A percentile compares a stretch with the other conserved stretches of the same genome.
Conservation (phyloP, 345 rosid genomes). For the Eucalyptus melliodora region DNA sequence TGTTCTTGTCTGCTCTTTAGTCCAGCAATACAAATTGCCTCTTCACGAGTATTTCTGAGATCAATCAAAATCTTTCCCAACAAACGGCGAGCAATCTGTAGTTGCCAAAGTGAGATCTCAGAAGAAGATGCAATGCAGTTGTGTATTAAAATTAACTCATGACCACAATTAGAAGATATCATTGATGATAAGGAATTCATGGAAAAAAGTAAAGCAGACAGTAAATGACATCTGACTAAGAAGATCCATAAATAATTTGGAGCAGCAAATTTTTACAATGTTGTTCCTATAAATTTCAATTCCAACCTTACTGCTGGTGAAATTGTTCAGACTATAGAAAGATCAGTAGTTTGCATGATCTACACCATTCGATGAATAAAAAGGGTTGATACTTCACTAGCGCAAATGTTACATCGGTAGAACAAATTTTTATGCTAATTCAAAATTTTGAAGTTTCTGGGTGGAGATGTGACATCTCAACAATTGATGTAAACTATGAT, state of each 20-base stretch:
- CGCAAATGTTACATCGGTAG: background rate
- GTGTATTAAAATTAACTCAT: background rate
- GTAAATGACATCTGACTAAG: background rate
- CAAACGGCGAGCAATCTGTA: constrained; percentile 87
- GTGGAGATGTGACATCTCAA: background rate
- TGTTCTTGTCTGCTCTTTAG: constrained; percentile 67
- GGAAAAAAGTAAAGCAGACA: background rate
- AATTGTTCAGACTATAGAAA: background rate
- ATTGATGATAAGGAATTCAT: background rate
- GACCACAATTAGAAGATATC: background rate
- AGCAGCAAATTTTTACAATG: background rate
- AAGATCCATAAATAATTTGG: background rate
- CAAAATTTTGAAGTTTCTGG: background rate
- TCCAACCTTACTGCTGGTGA: background rate
- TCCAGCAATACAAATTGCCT: constrained; percentile 87
- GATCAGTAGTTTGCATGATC: background rate
- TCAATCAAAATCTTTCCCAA: constrained; percentile 97
- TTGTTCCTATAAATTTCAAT: background rate
- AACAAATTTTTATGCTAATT: background rate
- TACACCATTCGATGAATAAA: background rate
- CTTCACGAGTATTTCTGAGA: constrained; percentile 94
- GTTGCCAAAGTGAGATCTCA: background rate
- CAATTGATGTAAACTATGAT: background rate
- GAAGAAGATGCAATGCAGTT: background rate
- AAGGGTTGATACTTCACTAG: background rate